Conservation (phyloP, 1,139 yeast species). For the Pneumocystis canis region DNA sequence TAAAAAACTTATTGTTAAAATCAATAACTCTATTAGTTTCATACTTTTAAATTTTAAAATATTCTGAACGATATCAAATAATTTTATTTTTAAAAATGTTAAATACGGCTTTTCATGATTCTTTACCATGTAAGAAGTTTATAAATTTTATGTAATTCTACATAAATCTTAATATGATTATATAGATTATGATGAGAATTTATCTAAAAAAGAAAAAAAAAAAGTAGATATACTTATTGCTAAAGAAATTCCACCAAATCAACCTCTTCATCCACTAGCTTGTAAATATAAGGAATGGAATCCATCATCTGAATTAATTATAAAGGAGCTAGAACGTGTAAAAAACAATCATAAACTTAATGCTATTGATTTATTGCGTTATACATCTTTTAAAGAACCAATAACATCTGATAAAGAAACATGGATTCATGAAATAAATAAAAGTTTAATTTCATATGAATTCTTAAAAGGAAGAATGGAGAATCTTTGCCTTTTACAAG, state of each 20-base stretch:
- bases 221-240: not conserved
- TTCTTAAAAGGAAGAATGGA: not conserved
- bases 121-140: not conserved
- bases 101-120: not conserved
- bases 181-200: not conserved
- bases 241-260: not conserved
- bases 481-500: not conserved
- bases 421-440: conserved; percentile 1
- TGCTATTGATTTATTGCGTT: conserved; percentile 2
- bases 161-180: not conserved
- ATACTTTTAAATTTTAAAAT: not conserved
- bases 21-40: not conserved
- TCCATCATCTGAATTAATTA: not conserved
- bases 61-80: not conserved
- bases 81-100: not conserved
- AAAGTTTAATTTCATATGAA: not conserved
- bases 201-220: not conserved
- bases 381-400: conserved; percentile 1
- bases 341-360: not conserved
- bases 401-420: not conserved
- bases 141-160: not conserved
- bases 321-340: not conserved
- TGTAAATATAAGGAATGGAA: not conserved
- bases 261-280: conserved; percentile 1
- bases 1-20: not conserved